Conservation (phyloP, 2,329 filamentous ascomycete species). For the Thelonectria rubi region DNA sequence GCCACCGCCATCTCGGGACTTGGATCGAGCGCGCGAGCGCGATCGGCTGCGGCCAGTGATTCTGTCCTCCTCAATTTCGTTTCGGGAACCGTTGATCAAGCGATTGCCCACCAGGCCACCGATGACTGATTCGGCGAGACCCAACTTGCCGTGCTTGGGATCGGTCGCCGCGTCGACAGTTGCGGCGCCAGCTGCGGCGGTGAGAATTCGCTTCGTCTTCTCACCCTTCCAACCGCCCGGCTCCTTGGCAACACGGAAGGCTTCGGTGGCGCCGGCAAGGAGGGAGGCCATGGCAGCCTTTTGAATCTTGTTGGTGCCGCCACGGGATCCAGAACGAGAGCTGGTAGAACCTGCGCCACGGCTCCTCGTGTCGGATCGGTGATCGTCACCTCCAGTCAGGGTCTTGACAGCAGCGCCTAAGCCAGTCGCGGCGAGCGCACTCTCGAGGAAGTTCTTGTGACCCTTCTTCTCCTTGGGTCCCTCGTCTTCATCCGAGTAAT, state of each 20-base stretch:
- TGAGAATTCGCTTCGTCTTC: slow-evolving; percentile 91
- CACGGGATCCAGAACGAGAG: slow-evolving; percentile 63
- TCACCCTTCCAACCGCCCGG: slow-evolving; percentile 89
- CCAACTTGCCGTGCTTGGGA: slow-evolving; percentile 79
- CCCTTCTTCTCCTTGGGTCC: slow-evolving; percentile 65
- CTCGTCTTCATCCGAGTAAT: slow-evolving; percentile 67
- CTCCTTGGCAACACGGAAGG: slow-evolving; percentile 88
- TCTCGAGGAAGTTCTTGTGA: slow-evolving; percentile 71
- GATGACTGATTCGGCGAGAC: slow-evolving; percentile 86
- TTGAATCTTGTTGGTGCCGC: slow-evolving; percentile 70
- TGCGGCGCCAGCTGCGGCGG: slow-evolving; percentile 85
- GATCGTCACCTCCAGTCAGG: slow-evolving; percentile 59
- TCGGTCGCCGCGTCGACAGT: slow-evolving; percentile 83
- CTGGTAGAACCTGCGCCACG: slow-evolving; percentile 59
- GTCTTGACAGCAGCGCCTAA: slow-evolving; percentile 70
- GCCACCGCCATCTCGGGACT: slow-evolving; percentile 53
- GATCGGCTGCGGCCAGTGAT: slow-evolving; percentile 73
- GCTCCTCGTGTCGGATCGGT: slow-evolving; percentile 53
- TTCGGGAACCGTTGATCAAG: slow-evolving; percentile 81
- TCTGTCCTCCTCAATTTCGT: slow-evolving; percentile 69
- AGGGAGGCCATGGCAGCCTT: slow-evolving; percentile 93
- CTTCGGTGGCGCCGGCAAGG: slow-evolving; percentile 89
- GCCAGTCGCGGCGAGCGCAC: slow-evolving; percentile 68
- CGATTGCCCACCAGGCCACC: slow-evolving; percentile 89
- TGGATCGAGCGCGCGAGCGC: slow-evolving; percentile 70